Conservation (phyloP, 2,329 filamentous ascomycete species). For the Neurospora sp. region DNA sequence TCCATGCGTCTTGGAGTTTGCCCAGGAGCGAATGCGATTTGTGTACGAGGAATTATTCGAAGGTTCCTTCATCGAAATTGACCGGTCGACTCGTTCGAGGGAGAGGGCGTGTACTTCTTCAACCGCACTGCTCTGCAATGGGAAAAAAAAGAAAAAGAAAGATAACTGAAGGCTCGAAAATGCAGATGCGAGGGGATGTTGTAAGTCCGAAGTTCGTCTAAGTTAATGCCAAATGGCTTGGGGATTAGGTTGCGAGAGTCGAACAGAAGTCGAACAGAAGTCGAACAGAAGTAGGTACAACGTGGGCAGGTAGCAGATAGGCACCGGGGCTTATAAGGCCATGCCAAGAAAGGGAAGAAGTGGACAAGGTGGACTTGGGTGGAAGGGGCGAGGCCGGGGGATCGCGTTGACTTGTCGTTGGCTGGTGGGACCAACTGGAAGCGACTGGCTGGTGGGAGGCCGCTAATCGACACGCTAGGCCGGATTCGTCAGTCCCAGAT, state of each 20-base stretch:
- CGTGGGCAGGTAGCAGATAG: neutral
- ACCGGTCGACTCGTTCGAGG: conserved; percentile 1
- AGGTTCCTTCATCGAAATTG: conserved; percentile 51
- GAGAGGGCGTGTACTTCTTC: neutral
- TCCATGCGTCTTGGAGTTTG: conserved; percentile 46
- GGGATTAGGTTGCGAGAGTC: neutral
- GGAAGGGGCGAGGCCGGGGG: neutral
- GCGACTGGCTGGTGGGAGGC: neutral
- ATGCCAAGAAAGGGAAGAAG: neutral
- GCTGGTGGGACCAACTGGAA: neutral
- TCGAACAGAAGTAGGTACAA: neutral
- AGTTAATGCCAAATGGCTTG: neutral
- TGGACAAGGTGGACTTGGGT: neutral
- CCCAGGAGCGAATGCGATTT: conserved; percentile 48
- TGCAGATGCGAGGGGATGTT: neutral
- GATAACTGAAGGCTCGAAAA: neutral
- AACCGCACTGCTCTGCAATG: neutral
- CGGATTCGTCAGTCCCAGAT: neutral
- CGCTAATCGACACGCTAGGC: neutral
- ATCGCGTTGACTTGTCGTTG: neutral
- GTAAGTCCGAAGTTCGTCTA: neutral
- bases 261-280: neutral
- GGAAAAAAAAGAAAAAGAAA: neutral
- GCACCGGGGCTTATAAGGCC: neutral
- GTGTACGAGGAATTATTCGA: conserved; percentile 41